Evolutionary conservation across 805 yeast species (phyloP), one percentile per base, ranked within the genome.

Genomic region (Metschnikowia lochheadii): DNA sequence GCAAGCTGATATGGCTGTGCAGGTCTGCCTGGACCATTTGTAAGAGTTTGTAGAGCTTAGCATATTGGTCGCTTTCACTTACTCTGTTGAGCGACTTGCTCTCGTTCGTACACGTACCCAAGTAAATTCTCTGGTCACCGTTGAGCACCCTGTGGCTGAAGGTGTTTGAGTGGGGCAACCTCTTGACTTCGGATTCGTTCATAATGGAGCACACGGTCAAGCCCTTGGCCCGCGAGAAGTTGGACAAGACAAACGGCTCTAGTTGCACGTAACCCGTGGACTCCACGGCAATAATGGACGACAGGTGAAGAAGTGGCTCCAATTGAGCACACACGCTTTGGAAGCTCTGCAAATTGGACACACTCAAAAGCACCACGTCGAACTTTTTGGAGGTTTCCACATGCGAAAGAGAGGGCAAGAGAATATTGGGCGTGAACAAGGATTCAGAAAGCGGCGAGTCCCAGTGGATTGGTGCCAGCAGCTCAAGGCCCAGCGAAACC

Each of bases 181-280:
- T 61, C 55, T 83, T 73, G 40, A 83, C 68, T 61, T 84, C 89
- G 46, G 75, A 75, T 64, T 84, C 87, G 45, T 81, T 75, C 80
- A 84, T 78, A 40, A 84, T 78, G 41, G 86, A 80, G 49, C 81
- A 69, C 15, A 82, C 72, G 21, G 63, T 54, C 36, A 65, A 53
- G 33, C 62, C 55, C 33, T 74, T 51, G 67, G 64, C 55, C 53
- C 65, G 58, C 37, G 64, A 55, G 50, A 73, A 64, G 17, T 73
- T 70, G 63, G 80, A 69, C 56, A 70, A 73, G 37, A 84, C 76
- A 62, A 85, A 85, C 6, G 87, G 86, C 63, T 87, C 92, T 47
- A 87, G 64, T 63, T 84, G 84, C 50, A 87, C 80, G 62, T 79
- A 86, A 3, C 89, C 88, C 1, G 89, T 81, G 44, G 84, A 78